Evolutionary conservation across 345 rosid species (phyloP), one percentile per base, ranked within the genome.

Genomic region (Cardamine resedifolia): DNA sequence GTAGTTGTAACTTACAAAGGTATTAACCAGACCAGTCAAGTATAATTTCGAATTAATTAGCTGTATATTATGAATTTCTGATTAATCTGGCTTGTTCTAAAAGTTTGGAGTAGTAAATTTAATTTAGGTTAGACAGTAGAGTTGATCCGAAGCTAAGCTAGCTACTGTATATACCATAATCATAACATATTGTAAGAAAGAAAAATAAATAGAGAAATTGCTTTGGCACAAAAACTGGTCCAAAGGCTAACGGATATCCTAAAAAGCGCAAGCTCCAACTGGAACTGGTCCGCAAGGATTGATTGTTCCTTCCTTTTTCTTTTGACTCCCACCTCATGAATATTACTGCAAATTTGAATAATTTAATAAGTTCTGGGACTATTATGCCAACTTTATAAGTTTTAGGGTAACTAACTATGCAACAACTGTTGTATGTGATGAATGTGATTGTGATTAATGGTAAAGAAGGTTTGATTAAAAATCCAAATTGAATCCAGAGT

Each of bases 91-190:
- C 56, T 50, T 23, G 8, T 56, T 28, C 36, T 15, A 55, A 3
- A 55, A 7, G 8, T 3, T n/a, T 26, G 20, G 12, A 15, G 19
- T 14, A 4, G 0, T 2, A 14, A 51, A 5, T 12, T n/a, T n/a
- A n/a, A n/a, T n/a, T 27, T 15, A 49, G 59, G 21, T 27, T 7
- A 34, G 19, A n/a, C 23, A 28, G 31, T 16, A 57, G 9, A 57
- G 43, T 57, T 16, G 12, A 31, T n/a, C 61, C 15, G 3, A 57
- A 31, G 61, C 41, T 57, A 57, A 57, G 61, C n/a, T 57, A 57
- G 8, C 43, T 31, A n/a, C n/a, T n/a, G n/a, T n/a, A n/a, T n/a
- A n/a, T n/a, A n/a, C n/a, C n/a, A n/a, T n/a, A n/a, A n/a, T n/a
- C n/a, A n/a, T n/a, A n/a, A n/a, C n/a, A n/a, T n/a, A n/a, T n/a